Evolutionary conservation across 306 rosid species (phyloP), one percentile per base, ranked within the genome.

Genomic region (Vachellia pachyceras): DNA sequence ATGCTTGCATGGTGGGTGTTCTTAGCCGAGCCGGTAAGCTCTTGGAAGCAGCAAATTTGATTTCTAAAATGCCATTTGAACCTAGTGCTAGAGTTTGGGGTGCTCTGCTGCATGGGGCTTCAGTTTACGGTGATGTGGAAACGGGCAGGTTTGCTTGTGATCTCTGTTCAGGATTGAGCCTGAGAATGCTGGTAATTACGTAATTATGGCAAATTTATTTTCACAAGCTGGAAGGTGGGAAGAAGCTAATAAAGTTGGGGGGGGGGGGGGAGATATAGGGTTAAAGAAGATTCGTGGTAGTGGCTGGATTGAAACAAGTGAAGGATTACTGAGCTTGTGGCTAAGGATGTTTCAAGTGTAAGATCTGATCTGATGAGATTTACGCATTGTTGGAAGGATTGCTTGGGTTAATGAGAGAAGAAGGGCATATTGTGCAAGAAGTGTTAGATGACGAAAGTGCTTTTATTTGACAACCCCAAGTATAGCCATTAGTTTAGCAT

Each of bases 61-160:
- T 93, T 79, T 86, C 90, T 23, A 80, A 89, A 74, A 90, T 93
- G 97, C 88, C 91, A 73, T 71, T 93, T 55, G 90, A 89, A 78
- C 98, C 99, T 18, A 88, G 76, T 84, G 89, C 97, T 45, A 91
- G 89, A 84, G 94, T 92, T 79, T 95, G 98, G 97, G 99, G 97
- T 84, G 93, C 98, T 67, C 76, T 95, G 80, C 86, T 95, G 42
- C 82, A 89, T 10, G 97, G 98, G 73, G 94, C 99, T 72, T 88
- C 97, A 68, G 83, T 92, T 73, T 85, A 92, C 57, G 86, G 92
- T 39, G 90, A 93, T 69, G 91, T 91, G 78, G 92, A 93, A 76
- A 72, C 89, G 76, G 98, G 98, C 17, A 86, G 89, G 69, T 87
- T 89, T 78, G 94, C 54, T 25, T 91, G 79, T 76, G 92, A 91